Conservation (phyloP, 1,139 yeast species). For the Spencermartinsiella ligniputridi region DNA sequence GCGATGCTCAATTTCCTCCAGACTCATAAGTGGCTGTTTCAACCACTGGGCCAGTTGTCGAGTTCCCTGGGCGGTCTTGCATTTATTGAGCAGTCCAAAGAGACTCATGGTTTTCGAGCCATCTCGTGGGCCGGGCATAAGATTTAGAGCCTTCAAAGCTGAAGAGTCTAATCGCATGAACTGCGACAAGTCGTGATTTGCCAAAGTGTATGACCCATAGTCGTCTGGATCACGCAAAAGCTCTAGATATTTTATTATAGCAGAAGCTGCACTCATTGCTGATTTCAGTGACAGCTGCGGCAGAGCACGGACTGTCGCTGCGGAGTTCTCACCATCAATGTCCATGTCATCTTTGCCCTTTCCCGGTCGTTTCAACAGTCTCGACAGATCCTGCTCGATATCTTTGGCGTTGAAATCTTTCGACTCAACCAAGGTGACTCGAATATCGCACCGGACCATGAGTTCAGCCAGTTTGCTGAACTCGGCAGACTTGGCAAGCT, state of each 20-base stretch:
- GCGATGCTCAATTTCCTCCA: slow-evolving; percentile 55
- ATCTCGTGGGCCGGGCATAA: slow-evolving; percentile 62
- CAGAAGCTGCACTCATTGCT: slow-evolving; percentile 53
- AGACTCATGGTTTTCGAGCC: slow-evolving; percentile 56
- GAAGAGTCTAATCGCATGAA: slow-evolving; percentile 89
- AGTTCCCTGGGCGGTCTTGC: slow-evolving; percentile 83
- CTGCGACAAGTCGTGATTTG: slow-evolving; percentile 64
- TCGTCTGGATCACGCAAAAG: slow-evolving; percentile 52
- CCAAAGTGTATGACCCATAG: slow-evolving; percentile 49
- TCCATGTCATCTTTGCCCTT: slow-evolving; percentile 15
- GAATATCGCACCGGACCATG: slow-evolving; percentile 70
- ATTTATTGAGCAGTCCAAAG: slow-evolving; percentile 78
- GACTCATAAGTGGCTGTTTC: slow-evolving; percentile 82
- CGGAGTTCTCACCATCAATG: slow-evolving; percentile 22
- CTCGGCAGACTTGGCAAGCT: slow-evolving; percentile 39
- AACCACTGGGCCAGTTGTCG: slow-evolving; percentile 89
- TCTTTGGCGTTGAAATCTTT: slow-evolving; percentile 56
- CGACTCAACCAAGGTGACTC: slow-evolving; percentile 56
- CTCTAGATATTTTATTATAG: slow-evolving; percentile 60
- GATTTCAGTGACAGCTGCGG: slow-evolving; percentile 48
- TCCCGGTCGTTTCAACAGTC: slow-evolving; percentile 51
- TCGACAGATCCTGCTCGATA: slow-evolving; percentile 67
- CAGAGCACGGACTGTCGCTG: slow-evolving; percentile 45
- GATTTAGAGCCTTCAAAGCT: slow-evolving; percentile 80
- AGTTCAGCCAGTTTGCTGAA: slow-evolving; percentile 42